phyloP scores from a whole-genome alignment of 306 rosid species.

The Cucurbita ficifolia region DNA sequence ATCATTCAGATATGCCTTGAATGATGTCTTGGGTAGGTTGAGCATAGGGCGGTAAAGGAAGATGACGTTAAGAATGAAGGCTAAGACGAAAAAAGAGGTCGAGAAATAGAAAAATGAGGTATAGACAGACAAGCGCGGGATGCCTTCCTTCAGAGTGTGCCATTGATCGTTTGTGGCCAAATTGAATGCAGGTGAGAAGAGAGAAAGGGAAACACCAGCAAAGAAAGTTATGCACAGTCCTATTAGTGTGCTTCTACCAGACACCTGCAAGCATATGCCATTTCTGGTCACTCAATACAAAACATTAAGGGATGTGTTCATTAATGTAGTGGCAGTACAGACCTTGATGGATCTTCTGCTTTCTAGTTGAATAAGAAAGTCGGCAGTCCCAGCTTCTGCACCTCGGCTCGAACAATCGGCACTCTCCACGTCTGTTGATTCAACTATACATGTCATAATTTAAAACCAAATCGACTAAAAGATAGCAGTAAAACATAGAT shows the following conservation, averaged over 20 bases:
- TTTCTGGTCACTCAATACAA: not conserved
- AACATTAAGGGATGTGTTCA: not conserved
- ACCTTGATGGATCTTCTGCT: slow-evolving; percentile 71
- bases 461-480: not conserved
- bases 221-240: slow-evolving; percentile 64
- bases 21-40: slow-evolving; percentile 54
- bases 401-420: slow-evolving; percentile 18
- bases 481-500: not conserved
- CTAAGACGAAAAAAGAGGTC: slow-evolving; percentile 54
- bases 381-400: slow-evolving; percentile 63
- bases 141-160: slow-evolving; percentile 51
- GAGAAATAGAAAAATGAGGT: slow-evolving; percentile 84
- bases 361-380: slow-evolving; percentile 62
- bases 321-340: not conserved
- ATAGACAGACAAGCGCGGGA: slow-evolving; percentile 69
- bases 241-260: slow-evolving; percentile 52
- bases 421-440: slow-evolving; percentile 27
- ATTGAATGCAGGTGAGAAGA: slow-evolving; percentile 90
- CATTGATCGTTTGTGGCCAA: slow-evolving; percentile 93
- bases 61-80: slow-evolving; percentile 48
- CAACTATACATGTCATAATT: slow-evolving; percentile 16
- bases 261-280: slow-evolving; percentile 33
- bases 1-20: slow-evolving; percentile 58
- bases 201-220: slow-evolving; percentile 70
- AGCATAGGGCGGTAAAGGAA: slow-evolving; percentile 68